phyloP scores from a whole-genome alignment of 768 basidiomycete genomes.

The Lactifluus rugatus region DNA sequence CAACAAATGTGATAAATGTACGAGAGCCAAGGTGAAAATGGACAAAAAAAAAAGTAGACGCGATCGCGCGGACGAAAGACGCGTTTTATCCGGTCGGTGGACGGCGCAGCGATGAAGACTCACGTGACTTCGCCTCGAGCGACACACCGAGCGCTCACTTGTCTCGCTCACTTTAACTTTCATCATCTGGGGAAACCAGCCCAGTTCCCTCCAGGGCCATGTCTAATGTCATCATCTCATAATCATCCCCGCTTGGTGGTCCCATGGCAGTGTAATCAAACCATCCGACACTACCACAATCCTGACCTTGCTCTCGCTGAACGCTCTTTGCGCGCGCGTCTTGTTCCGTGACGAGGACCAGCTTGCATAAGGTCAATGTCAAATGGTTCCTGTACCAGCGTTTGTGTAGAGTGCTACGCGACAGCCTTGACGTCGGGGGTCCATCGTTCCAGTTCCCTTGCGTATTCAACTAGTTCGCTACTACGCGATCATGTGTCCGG shows the following conservation, averaged over 20 bases:
- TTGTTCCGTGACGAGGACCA: conserved; percentile 51
- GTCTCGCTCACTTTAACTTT: too few relatives aligned
- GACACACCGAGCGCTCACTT: too few relatives aligned
- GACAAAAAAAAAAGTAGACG: too few relatives aligned
- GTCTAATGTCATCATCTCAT: background rate
- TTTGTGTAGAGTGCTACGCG: conserved; percentile 33
- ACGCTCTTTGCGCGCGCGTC: conserved; percentile 69
- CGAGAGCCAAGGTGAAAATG: too few relatives aligned
- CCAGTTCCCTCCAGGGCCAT: background rate
- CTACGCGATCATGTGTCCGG: conserved; percentile 74
- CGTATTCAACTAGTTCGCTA: conserved; percentile 71
- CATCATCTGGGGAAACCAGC: background rate
- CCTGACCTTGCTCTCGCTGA: conserved; percentile 38
- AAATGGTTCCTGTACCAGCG: conserved; percentile 35
- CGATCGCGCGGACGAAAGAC: too few relatives aligned
- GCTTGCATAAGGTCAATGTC: conserved; percentile 42
- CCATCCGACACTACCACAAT: conserved; percentile 51
- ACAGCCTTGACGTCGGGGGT: conserved; percentile 61
- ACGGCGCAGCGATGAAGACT: too few relatives aligned
- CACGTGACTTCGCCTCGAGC: too few relatives aligned
- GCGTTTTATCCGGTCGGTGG: too few relatives aligned
- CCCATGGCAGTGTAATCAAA: conserved; percentile 70
- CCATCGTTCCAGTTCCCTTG: conserved; percentile 71
- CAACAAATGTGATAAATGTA: too few relatives aligned
- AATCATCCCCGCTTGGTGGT: conserved; percentile 27